Percentiles rank a stretch among this genome's conserved stretches.
Conservation (phyloP, 2,329 filamentous ascomycete species). For the Beauveria sp. region DNA sequence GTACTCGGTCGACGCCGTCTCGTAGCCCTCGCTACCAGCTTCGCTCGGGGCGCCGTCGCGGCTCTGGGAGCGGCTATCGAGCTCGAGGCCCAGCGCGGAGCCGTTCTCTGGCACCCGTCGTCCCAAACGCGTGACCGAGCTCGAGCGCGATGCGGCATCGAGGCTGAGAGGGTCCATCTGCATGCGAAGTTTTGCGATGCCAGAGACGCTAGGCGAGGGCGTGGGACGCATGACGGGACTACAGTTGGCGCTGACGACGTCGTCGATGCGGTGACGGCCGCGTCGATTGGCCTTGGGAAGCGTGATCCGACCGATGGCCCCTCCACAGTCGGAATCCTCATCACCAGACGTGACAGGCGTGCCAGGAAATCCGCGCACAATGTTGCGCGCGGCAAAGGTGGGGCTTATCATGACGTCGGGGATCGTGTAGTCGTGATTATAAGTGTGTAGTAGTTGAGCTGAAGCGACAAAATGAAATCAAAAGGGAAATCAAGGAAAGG, state of each 20-base stretch:
- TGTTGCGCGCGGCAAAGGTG: slow-evolving; percentile 42
- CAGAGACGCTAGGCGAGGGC: slow-evolving; percentile 52
- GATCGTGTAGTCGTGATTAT: not conserved
- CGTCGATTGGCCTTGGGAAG: slow-evolving; percentile 31
- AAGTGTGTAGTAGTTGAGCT: not conserved
- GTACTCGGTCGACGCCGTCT: slow-evolving; percentile 65
- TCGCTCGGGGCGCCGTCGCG: slow-evolving; percentile 49
- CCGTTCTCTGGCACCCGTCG: slow-evolving; percentile 31
- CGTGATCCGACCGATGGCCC: slow-evolving; percentile 25
- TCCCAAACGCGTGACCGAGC: slow-evolving; percentile 44
- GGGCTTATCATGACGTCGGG: slow-evolving; percentile 36
- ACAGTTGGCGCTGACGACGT: slow-evolving; percentile 56
- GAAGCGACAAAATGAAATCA: not conserved
- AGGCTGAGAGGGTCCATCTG: slow-evolving; percentile 75
- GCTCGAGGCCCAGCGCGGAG: slow-evolving; percentile 42
- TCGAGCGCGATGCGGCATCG: slow-evolving; percentile 45
- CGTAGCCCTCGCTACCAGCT: slow-evolving; percentile 53
- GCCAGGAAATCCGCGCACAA: slow-evolving; percentile 49
- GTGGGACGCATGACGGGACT: slow-evolving; percentile 50
- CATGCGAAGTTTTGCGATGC: slow-evolving; percentile 73
- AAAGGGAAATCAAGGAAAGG: not conserved
- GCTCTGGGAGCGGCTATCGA: slow-evolving; percentile 47
- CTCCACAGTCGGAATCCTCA: slow-evolving; percentile 46
- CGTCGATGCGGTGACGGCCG: slow-evolving; percentile 38
- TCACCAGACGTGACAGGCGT: slow-evolving; percentile 48